These are phyloP conservation scores for Podaxis sp. DNA, from an alignment of 768 basidiomycete species.

Conservation along the genomic window DNA sequence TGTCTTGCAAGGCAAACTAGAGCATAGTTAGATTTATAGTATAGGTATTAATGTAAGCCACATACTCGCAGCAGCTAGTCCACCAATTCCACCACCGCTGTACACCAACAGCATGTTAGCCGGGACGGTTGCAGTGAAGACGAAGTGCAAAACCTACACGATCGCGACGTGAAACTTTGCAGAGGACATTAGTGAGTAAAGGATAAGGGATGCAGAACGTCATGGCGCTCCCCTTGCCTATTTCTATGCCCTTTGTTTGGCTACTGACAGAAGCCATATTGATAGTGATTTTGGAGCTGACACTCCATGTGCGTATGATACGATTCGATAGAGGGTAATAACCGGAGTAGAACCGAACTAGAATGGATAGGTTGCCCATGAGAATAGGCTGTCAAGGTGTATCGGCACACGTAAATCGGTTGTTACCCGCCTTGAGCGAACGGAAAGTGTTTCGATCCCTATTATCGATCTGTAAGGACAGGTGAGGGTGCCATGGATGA, in stretches of 20 bases:
- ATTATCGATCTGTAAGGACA: too few species aligned
- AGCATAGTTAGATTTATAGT: background rate
- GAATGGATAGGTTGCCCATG: too few species aligned
- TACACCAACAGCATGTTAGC: background rate
- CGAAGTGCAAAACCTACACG: conserved; percentile 13
- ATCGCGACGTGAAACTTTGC: conserved; percentile 19
- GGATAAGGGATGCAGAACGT: background rate
- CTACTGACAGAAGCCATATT: background rate
- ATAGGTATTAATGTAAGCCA: conserved; percentile 6
- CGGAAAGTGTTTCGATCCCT: too few species aligned
- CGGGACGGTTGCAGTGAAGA: background rate
- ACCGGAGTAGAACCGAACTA: background rate
- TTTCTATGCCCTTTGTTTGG: conserved; percentile 6
- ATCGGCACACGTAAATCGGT: too few species aligned
- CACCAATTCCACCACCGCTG: conserved; percentile 34
- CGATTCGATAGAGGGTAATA: background rate
- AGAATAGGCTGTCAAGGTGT: too few species aligned
- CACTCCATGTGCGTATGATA: background rate
- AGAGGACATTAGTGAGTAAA: background rate
- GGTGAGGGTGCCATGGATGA: too few species aligned
- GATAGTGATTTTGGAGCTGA: background rate
- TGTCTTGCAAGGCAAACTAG: conserved; percentile 24
- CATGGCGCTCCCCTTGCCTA: background rate
- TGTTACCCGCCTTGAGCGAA: too few species aligned
- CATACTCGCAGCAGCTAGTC: conserved; percentile 26